A percentile compares a stretch with the other conserved stretches of the same genome.
These are phyloP conservation scores for Termitomyces sp. DNA, from an alignment of 768 basidiomycete species.

Conservation along the genomic window DNA sequence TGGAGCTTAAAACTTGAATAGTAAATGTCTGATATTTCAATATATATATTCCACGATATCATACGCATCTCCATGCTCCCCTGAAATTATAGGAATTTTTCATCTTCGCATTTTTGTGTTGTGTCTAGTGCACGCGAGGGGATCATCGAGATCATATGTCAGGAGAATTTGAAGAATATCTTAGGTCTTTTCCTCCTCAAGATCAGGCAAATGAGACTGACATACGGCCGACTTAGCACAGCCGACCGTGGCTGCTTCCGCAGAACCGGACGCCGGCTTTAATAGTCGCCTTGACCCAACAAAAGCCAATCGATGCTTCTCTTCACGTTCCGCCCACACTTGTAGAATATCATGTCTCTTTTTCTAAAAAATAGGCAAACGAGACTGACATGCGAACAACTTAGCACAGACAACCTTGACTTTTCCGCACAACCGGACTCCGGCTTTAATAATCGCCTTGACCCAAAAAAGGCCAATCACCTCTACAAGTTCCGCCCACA, in stretches of 20 bases:
- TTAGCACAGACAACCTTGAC: not conserved
- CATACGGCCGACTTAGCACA: not conserved
- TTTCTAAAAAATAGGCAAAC: not conserved
- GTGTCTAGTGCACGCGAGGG: not conserved
- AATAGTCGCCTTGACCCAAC: slow-evolving; percentile 1
- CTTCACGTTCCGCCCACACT: not conserved
- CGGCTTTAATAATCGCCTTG: not conserved
- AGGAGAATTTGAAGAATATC: not conserved
- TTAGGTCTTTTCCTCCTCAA: not conserved
- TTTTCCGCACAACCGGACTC: slow-evolving; percentile 2
- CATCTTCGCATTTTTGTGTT: not conserved
- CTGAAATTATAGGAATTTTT: not conserved
- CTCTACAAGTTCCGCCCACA: not conserved
- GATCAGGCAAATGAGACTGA: not conserved
- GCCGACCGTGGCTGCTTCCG: slow-evolving; percentile 3
- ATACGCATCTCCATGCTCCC: not conserved
- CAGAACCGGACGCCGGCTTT: not conserved
- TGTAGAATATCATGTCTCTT: not conserved
- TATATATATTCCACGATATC: not conserved
- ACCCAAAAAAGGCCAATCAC: not conserved
- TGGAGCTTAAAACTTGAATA: no score
- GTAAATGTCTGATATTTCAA: not conserved
- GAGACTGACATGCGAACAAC: not conserved
- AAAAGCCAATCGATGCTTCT: not conserved
- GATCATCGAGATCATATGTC: not conserved